Base-by-base conservation (phyloP, 2,329 filamentous ascomycete genomes). In the Colletotrichum tamarilloi region DNA sequence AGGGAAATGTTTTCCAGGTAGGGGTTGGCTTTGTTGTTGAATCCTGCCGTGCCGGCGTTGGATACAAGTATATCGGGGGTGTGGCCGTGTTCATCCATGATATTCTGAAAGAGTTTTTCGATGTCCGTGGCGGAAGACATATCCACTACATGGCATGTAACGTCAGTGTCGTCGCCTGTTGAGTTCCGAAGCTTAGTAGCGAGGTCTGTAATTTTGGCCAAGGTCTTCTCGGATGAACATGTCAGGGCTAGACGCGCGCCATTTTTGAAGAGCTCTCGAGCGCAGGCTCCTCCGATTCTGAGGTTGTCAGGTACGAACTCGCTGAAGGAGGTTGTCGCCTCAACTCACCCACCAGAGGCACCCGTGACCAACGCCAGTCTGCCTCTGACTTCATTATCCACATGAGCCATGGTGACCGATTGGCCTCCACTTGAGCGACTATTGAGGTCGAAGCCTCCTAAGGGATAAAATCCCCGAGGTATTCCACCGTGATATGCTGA, bases 21-120 rank as follows among this genome's bases (percentile, higher is more conserved):
- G 3, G 82, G 82, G 69, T 91, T 88, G n/a, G 90, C 85, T 77
- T 90, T 91, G 53, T 91, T 91, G 75, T 92, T 87, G 56, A 75
- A 66, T 26, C 74, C 74, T 14, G 71, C 72, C 4, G 72, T 74
- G 0, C 91, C 92, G 1, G 92, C 92, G 77, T 94, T 94, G 11
- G 88, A 89, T 30, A 94, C 80, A 3, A 93, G 82, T 26, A 94
- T 92, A 77, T 93, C 89, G 0, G 90, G 89, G 2, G 85, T 84
- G 68, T 88, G 84, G 12, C 83, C 84, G 78, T 92, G 90, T 63
- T 87, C 78, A 1, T 81, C 77, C 60, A 85, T 81, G 56, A 93
- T 88, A 68, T 91, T 86, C 16, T 83, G 76, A 69, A 90, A 91
- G 75, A 93, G 85, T 4, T 80, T 78, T 55, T 86, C 80, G 38